Base-by-base conservation (phyloP, 1,284 basidiomycete species). In the Exobasidium rhododendri region DNA sequence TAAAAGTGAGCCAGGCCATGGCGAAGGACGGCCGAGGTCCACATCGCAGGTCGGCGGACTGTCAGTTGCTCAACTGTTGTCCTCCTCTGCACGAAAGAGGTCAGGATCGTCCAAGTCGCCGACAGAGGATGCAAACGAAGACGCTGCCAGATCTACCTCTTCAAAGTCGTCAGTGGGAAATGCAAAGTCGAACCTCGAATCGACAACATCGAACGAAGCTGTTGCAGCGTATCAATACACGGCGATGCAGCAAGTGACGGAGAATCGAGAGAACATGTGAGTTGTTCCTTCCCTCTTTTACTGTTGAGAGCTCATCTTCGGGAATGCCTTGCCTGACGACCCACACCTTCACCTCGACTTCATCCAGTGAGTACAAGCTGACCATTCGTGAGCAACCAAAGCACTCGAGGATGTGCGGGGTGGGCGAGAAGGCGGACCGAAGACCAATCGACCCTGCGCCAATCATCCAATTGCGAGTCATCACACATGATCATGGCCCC, bases 391-490 rank as follows among this genome's bases (percentile, higher is more conserved):
- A 77, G 53, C 74, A 77, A 59, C 74, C 74, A 1, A 73, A 74
- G 47, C 74, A 77, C n/a, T 72, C 73, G 5, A 64, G 74, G 29
- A 77, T 77, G 74, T 75, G 74, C 49, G 74, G 74, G 22, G 68
- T 75, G 2, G 73, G 73, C 55, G 91, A 92, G 73, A 89, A 89
- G 84, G 50, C 91, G 63, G 91, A 97, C 83, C 85, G 93, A 43
- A 85, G 94, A 30, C 92, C 94, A 2, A 92, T 97, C 76, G 92
- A 97, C 83, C 94, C 94, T 0, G 92, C 92, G 0, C 94, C 94
- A 13, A 94, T 97, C 79, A 87, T 97, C n/a, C 92, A 94, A 80
- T 86, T 97, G 5, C 87, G 89, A 58, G 90, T 97, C 60, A 85
- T 91, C 69, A 89, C 72, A 4, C 74, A 76, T 64, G 70, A 74